Evolutionary conservation across 495 filamentous ascomycete species (phyloP).

Genomic region (Aspergillus nidulans): DNA sequence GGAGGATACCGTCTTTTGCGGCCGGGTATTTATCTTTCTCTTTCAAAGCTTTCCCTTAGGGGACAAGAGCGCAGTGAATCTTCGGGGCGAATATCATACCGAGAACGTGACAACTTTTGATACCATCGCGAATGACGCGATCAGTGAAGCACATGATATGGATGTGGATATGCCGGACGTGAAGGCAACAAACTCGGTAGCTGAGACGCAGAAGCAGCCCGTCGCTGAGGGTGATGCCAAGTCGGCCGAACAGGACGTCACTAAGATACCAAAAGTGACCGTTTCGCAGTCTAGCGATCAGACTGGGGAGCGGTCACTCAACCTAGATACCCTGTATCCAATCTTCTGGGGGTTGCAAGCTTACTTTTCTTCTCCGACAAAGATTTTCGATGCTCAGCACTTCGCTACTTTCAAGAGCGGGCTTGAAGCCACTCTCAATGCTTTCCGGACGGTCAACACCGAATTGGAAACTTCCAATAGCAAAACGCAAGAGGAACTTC

Average conservation of each 20-base stretch:
- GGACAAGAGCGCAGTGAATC: conserved; percentile 94
- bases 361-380: conserved; percentile 84
- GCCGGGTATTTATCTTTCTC: conserved; percentile 93
- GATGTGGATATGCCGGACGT: conserved; percentile 62
- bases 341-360: conserved; percentile 92
- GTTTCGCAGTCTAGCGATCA: conserved; percentile 46
- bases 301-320: conserved; percentile 42
- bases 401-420: conserved; percentile 74
- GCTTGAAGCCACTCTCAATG: conserved; percentile 70
- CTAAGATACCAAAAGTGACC: conserved; percentile 46
- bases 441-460: conserved; percentile 75
- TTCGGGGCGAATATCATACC: conserved; percentile 90
- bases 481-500: conserved; percentile 55
- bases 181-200: conserved; percentile 26
- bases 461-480: conserved; percentile 50
- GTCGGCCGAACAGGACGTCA: conserved; percentile 12
- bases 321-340: conserved; percentile 74
- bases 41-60: conserved; percentile 96
- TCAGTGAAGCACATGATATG: conserved; percentile 36
- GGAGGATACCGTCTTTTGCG: conserved; percentile 95
- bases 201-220: conserved; percentile 18
- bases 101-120: conserved; percentile 94
- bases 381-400: conserved; percentile 64
- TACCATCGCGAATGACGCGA: conserved; percentile 31
- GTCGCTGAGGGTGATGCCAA: conserved; percentile 18